Base-by-base conservation (phyloP, 805 yeast genomes). In the Ogataea degrootiae region DNA sequence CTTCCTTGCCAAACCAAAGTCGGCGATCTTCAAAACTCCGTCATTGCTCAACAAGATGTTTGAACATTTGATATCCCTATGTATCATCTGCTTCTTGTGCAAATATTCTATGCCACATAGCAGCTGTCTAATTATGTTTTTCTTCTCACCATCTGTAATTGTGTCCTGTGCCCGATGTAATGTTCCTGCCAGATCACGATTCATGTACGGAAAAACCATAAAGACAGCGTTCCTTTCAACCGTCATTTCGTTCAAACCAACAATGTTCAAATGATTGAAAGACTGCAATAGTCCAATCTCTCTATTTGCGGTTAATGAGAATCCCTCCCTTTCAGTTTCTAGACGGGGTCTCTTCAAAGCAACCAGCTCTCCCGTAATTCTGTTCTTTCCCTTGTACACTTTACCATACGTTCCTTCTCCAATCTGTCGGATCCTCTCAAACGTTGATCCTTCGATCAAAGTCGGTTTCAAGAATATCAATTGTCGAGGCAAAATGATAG, bases 361-460 rank as follows among this genome's bases (percentile, higher is more conserved):
- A n/a, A 90, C 94, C 54, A 76, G 69, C 48, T 78, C 81, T 2
- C 79, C 75, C 0, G 96, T 87, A 5, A 79, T 70, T 14, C 69
- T 68, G 62, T 94, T 90, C 42, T 72, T 73, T 0, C 97, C 96
- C 61, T 90, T 89, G 70, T 86, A 90, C 17, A 94, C 99, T 63
- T 88, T 90, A 19, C 99, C 99, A 65, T 94, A 94, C 0, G 98
- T 94, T 9, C 99, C 99, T 67, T 94, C 98, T 15, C 99, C 99
- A 6, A 94, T 98, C 62, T 94, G 98, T 37, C 79, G 75, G 1
- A 87, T 79, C 46, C 91, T 72, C 53, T 84, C 83, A 63, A 85
- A 89, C 2, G 77, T 62, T 12, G 74, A 73, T 1, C 65, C 56
- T 6, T 63, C 48, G 31, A 68, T n/a, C n/a, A n/a, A n/a, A n/a